Evolutionary conservation across 78 protist species (phyloP), one percentile per base, ranked within the genome.

Genomic region (Chrysochromulina parva): DNA sequence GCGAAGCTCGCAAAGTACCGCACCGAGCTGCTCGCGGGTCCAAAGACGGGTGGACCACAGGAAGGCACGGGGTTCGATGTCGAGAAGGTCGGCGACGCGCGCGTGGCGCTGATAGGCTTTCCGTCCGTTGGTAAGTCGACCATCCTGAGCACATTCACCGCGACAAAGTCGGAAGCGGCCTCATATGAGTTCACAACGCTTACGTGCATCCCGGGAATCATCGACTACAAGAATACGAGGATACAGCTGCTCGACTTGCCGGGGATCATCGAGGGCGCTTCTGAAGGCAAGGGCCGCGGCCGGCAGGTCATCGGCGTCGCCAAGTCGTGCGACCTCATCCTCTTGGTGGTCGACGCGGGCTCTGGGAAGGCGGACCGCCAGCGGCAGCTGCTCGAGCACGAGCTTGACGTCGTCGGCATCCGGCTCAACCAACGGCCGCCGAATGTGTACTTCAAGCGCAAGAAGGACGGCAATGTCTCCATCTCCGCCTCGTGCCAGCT

Each of bases 181-280:
- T 28, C 93, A 16, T 96, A 96, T 89, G 99, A 96, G 81, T 97
- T 96, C 93, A 96, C 98, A 28, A 97, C 99, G 22, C 94, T 97
- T 55, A 95, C 97, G 14, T 95, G 96, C 84, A 95, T 96, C 71
- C 98, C 98, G 1, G 97, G 98, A 14, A 69, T 88, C 28, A 28
- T 95, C 19, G 1, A 28, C 62, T 54, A 89, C 65, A 5, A 88
- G 5, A 48, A 67, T 7, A 14, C 58, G 52, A 1, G 16, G 19
- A 93, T 96, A 38, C 97, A 96, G 84, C 26, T 97, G 11, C 85
- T 95, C 38, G 98, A 97, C 90, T 90, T 96, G 19, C 97, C 97
- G 3, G 98, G 98, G 0, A 97, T 97, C 88, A 95, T 97, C 84
- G 96, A 96, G n/a, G 98, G 98, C 14, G 97, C 97, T 0, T 55